Evolutionary conservation across 179 eudicot genomes (phyloP).

Genomic region (Vitellaria paradoxa): DNA sequence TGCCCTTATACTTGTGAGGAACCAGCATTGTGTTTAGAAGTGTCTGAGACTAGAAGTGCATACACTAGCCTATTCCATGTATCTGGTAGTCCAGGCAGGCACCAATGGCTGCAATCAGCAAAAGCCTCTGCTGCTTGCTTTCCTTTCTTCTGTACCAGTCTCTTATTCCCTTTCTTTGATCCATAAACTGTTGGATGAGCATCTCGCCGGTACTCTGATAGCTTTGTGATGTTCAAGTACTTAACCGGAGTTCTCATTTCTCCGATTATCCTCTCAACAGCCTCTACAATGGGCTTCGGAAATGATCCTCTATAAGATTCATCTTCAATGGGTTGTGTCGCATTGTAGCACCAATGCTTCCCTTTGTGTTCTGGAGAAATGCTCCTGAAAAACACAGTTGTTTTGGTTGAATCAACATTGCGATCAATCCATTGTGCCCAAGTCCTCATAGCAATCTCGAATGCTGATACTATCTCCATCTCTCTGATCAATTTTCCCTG

Average conservation of each 20-base stretch:
- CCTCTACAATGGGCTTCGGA: constrained; percentile 29
- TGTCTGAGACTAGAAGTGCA: too few species aligned
- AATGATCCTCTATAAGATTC: constrained; percentile 26
- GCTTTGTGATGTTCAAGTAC: constrained; percentile 39
- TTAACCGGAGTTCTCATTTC: constrained; percentile 44
- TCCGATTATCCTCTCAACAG: constrained; percentile 26
- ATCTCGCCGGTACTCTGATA: constrained; percentile 45
- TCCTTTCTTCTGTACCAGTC: background rate
- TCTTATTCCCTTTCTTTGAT: constrained; percentile 16
- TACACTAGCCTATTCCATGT: constrained; percentile 43
- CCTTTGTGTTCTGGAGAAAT: constrained; percentile 56
- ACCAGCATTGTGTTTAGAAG: too few species aligned
- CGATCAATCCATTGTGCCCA: too few species aligned
- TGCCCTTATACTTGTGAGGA: too few species aligned
- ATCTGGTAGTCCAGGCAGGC: constrained; percentile 59
- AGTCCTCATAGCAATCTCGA: too few species aligned
- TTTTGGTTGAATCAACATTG: constrained; percentile 41
- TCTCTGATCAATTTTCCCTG: too few species aligned
- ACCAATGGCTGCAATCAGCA: constrained; percentile 60
- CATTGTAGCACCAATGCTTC: constrained; percentile 43
- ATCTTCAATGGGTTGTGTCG: constrained; percentile 36
- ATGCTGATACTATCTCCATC: too few species aligned
- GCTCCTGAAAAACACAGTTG: constrained; percentile 41
- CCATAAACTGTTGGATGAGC: constrained; percentile 44
- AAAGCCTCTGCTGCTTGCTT: background rate